Percentiles rank a stretch among this genome's conserved stretches.
Evolutionary conservation across 176 grass and related monocot genomes (phyloP).

Genomic region (Alopecurus myosuroides): DNA sequence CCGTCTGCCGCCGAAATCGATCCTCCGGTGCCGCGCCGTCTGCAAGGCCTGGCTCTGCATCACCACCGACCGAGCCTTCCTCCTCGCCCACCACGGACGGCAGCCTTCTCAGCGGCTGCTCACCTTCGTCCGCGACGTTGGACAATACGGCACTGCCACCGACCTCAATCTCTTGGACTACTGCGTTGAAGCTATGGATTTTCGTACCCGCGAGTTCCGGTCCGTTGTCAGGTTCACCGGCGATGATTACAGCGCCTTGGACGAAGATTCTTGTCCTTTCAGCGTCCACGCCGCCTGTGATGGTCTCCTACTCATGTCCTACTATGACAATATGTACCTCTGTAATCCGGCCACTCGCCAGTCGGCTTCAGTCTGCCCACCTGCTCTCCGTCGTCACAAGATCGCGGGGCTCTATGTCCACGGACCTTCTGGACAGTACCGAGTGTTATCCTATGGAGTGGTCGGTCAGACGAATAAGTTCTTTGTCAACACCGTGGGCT

Average conservation of each 20-base stretch:
- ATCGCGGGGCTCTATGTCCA: background rate
- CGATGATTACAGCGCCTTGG: background rate
- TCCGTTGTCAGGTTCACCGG: slow-evolving; percentile 16
- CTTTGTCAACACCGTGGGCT: background rate
- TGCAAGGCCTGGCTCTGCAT: slow-evolving; percentile 2
- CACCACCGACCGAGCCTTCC: background rate
- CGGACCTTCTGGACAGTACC: background rate
- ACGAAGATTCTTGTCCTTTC: background rate
- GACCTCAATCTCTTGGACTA: background rate
- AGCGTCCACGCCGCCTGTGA: slow-evolving; percentile 8
- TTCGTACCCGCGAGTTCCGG: background rate
- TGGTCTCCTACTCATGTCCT: slow-evolving; percentile 26
- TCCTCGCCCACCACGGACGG: slow-evolving; percentile 2
- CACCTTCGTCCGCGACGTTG: slow-evolving; percentile 1
- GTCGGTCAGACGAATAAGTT: background rate
- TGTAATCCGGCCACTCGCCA: slow-evolving; percentile 35
- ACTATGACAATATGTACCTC: background rate
- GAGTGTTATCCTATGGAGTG: background rate
- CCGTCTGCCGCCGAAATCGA: slow-evolving; percentile 11
- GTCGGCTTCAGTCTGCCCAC: background rate
- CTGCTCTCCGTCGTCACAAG: background rate
- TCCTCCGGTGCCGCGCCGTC: background rate
- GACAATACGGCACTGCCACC: background rate
- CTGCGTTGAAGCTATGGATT: slow-evolving; percentile 1
- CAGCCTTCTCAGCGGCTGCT: slow-evolving; percentile 4